phyloP scores from a whole-genome alignment of 2,329 filamentous ascomycete genomes.

The Aspergillus costaricaensis region DNA sequence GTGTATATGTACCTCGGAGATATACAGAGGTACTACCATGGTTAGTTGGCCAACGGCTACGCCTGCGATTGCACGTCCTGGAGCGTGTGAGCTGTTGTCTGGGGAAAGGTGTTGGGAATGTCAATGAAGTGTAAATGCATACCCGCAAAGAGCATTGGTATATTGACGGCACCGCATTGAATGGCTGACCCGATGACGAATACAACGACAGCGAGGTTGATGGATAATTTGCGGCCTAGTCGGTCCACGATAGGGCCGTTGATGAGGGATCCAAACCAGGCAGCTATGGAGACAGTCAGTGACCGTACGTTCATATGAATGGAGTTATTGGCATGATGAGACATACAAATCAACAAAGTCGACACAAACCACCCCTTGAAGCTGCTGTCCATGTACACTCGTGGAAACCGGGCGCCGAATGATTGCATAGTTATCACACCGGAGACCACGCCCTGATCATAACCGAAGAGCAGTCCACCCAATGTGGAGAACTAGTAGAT shows the following conservation, averaged over 20 bases:
- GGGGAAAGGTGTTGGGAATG: not conserved
- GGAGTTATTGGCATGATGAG: not conserved
- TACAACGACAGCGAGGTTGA: slow-evolving; percentile 54
- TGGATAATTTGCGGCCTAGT: slow-evolving; percentile 54
- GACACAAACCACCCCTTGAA: slow-evolving; percentile 59
- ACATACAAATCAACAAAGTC: slow-evolving; percentile 47
- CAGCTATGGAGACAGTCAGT: slow-evolving; percentile 34
- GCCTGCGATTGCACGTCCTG: slow-evolving; percentile 48
- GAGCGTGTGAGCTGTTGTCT: not conserved
- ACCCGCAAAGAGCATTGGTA: slow-evolving; percentile 48
- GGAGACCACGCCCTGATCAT: slow-evolving; percentile 54
- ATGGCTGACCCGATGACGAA: slow-evolving; percentile 55
- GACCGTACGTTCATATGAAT: not conserved
- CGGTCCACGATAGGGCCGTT: slow-evolving; percentile 54
- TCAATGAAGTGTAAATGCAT: slow-evolving; percentile 26
- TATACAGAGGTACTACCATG: slow-evolving; percentile 56
- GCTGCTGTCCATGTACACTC: slow-evolving; percentile 46
- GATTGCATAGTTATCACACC: slow-evolving; percentile 52
- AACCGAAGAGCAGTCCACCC: slow-evolving; percentile 51
- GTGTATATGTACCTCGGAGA: slow-evolving; percentile 45
- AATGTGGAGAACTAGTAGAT: slow-evolving; percentile 41
- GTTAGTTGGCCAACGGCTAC: slow-evolving; percentile 47
- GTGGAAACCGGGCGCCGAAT: slow-evolving; percentile 45
- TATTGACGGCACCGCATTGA: slow-evolving; percentile 46
- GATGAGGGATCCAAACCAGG: slow-evolving; percentile 53